Conservation (phyloP, 2,329 filamentous ascomycete genomes). For the Phialophora chinensis region DNA sequence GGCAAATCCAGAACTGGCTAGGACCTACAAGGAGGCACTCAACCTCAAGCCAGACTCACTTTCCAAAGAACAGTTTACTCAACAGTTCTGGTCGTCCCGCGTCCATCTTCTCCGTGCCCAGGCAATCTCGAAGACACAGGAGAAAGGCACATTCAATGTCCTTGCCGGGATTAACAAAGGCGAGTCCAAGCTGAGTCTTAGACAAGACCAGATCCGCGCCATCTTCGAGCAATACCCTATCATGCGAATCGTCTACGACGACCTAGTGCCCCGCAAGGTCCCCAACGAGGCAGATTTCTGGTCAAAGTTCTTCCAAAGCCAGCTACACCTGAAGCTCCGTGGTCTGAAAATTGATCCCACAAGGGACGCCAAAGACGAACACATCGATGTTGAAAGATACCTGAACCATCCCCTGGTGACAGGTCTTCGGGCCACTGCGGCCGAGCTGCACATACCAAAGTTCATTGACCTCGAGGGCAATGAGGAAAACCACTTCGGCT, state of each 20-base stretch:
- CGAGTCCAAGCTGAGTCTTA: constrained; percentile 80
- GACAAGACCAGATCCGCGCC: constrained; percentile 87
- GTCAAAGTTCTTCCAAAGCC: constrained; percentile 91
- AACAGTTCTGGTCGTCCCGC: constrained; percentile 93
- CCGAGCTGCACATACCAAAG: constrained; percentile 74
- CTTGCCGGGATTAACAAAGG: constrained; percentile 85
- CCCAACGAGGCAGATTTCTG: constrained; percentile 79
- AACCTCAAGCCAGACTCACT: constrained; percentile 84
- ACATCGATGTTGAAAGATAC: constrained; percentile 61
- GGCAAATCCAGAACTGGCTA: constrained; percentile 74
- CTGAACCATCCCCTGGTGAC: constrained; percentile 72
- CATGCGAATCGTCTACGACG: constrained; percentile 87
- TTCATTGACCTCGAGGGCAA: constrained; percentile 94
- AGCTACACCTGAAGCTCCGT: constrained; percentile 86
- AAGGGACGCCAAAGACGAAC: constrained; percentile 71
- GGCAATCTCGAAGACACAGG: constrained; percentile 86
- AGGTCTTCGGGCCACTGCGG: constrained; percentile 50
- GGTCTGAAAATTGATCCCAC: constrained; percentile 83
- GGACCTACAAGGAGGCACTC: constrained; percentile 85
- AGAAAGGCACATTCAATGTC: constrained; percentile 90
- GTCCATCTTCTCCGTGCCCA: constrained; percentile 85
- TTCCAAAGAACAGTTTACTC: constrained; percentile 78
- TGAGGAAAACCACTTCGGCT: constrained; percentile 88
- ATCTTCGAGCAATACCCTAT: constrained; percentile 94
- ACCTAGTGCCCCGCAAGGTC: constrained; percentile 75